Base-by-base conservation (phyloP, 2,329 filamentous ascomycete genomes). In the Zymoseptoria pseudotritici region DNA sequence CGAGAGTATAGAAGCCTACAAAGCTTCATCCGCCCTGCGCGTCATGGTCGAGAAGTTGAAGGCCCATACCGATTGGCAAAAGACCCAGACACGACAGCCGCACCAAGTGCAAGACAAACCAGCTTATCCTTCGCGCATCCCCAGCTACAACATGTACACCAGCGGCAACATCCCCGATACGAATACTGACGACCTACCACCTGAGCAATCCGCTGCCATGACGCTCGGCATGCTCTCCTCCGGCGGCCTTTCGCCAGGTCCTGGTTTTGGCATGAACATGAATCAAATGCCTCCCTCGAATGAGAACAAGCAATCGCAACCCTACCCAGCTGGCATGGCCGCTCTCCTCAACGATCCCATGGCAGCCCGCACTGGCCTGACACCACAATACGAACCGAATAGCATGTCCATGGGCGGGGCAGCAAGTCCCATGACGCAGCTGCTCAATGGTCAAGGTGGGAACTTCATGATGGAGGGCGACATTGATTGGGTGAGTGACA, bases 1-100 rank as follows among this genome's bases (percentile, higher is more conserved):
- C 58, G 81, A 86, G 22, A 94, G 89, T 0, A 88, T 97, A 77
- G 93, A 97, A 66, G 91, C 92, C 0, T 92, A 87, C 77, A 97
- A 97, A 76, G 93, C 91, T 1, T 85, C 85, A 50, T 85, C 85
- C 50, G 82, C 93, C 22, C 79, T 97, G n/a, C 86, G 86, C 21
- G 86, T 97, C 56, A 91, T 97, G 83, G 77, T 97, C 52, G 82
- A 86, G 31, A 94, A 94, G 73, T 80, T 97, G 57, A 86, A 82
- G 67, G 77, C 76, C 58, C 78, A 82, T 9, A 73, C 72, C 21
- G 61, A 26, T 2, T 58, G 58, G 2, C 62, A 59, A 50, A 55
- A 57, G 50, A 53, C 26, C 7, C 51, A 55, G 29, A 49, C 54
- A 36, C 51, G 53, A 13, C 58, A 62, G 22, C 58, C 60, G 29